A percentile compares a stretch with the other conserved stretches of the same genome.
Evolutionary conservation across 192 early-diverging fungal genomes (phyloP).

Genomic region (Backusella liffmaniae): DNA sequence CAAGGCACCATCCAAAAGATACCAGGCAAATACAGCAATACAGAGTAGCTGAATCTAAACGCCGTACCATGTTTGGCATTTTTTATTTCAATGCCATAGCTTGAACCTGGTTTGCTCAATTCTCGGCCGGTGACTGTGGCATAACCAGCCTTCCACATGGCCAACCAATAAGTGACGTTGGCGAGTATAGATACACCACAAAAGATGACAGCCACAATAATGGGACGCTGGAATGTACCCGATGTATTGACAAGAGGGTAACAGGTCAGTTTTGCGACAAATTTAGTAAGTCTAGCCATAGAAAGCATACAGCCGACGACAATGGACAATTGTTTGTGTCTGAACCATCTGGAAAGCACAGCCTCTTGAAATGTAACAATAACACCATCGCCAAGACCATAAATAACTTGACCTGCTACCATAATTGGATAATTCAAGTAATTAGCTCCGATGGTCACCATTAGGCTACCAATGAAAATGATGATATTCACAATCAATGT

Average conservation of each 20-base stretch:
- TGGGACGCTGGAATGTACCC: slow-evolving; percentile 31
- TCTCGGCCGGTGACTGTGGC: slow-evolving; percentile 7
- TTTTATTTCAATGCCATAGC: not conserved
- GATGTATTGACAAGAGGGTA: slow-evolving; percentile 54
- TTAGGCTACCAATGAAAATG: slow-evolving; percentile 52
- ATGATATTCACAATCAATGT: slow-evolving; percentile 49
- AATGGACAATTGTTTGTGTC: slow-evolving; percentile 60
- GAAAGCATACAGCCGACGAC: slow-evolving; percentile 66
- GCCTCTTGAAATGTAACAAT: slow-evolving; percentile 77
- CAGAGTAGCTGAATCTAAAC: not conserved
- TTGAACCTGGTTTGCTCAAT: not conserved
- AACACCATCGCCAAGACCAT: slow-evolving; percentile 66
- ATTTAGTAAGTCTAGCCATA: slow-evolving; percentile 64
- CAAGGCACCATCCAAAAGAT: slow-evolving; percentile 32
- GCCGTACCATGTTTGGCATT: not conserved
- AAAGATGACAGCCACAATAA: slow-evolving; percentile 46
- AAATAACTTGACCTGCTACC: slow-evolving; percentile 53
- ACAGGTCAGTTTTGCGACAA: slow-evolving; percentile 60
- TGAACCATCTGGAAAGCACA: slow-evolving; percentile 72
- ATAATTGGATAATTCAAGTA: slow-evolving; percentile 47
- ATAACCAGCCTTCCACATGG: slow-evolving; percentile 35
- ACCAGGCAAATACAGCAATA: slow-evolving; percentile 18
- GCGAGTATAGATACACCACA: slow-evolving; percentile 47
- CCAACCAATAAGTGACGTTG: slow-evolving; percentile 45
- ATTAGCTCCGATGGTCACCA: slow-evolving; percentile 48